A percentile compares a stretch with the other conserved stretches of the same genome.
These are phyloP conservation scores for Acacia acuminata DNA, from an alignment of 306 rosid species.

Conservation along the genomic window DNA sequence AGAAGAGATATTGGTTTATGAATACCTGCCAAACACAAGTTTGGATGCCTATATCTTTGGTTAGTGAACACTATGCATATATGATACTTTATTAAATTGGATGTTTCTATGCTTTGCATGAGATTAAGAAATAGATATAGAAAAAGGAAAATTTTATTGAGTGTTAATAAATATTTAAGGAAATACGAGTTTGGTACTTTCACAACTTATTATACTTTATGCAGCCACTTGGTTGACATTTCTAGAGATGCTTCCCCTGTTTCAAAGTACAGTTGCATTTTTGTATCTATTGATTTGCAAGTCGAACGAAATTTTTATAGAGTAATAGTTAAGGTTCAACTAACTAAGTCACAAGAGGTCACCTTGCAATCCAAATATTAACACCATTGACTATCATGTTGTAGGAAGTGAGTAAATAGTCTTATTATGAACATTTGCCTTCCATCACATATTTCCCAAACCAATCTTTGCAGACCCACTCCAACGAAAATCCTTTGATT, in stretches of 20 bases:
- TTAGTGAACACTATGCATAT: not conserved
- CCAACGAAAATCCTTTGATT: not conserved
- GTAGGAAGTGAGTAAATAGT: not conserved
- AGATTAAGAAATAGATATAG: not conserved
- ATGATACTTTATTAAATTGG: not conserved
- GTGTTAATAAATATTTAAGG: not conserved
- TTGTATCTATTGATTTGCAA: too few species aligned
- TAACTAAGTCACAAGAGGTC: too few species aligned
- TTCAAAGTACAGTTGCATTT: too few species aligned
- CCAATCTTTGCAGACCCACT: not conserved
- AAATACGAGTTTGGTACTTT: not conserved
- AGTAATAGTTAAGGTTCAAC: too few species aligned
- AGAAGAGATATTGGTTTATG: conserved; percentile 31
- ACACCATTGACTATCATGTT: too few species aligned
- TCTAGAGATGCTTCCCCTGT: too few species aligned
- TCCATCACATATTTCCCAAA: too few species aligned
- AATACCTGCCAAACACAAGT: conserved; percentile 29
- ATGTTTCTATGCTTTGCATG: not conserved
- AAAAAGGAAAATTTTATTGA: not conserved
- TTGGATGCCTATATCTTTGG: conserved; percentile 30
- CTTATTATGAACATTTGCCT: not conserved
- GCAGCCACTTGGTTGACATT: too few species aligned
- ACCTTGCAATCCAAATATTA: too few species aligned
- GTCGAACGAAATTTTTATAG: too few species aligned
- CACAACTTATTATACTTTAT: not conserved